Conservation (phyloP, 2,329 filamentous ascomycete genomes). For the Ophiosphaerella herpotricha region DNA sequence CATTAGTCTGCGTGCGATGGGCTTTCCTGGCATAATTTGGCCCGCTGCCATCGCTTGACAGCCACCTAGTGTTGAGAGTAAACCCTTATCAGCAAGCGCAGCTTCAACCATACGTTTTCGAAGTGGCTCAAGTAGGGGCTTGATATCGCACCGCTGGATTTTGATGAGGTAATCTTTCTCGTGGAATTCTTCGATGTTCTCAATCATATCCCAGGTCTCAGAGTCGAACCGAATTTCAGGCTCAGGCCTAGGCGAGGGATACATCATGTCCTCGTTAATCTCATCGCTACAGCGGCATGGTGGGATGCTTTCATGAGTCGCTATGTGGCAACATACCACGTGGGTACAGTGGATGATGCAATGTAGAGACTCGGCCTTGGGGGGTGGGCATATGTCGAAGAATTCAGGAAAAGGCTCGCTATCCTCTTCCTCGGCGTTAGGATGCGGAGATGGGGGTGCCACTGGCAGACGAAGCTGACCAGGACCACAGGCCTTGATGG, state of each 20-base stretch:
- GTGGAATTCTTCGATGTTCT: not conserved
- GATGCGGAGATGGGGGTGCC: constrained; percentile 7
- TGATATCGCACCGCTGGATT: no score
- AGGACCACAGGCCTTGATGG: not conserved
- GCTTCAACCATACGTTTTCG: no score
- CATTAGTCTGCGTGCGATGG: not conserved
- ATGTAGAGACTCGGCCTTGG: not conserved
- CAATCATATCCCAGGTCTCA: not conserved
- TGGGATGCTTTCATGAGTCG: not conserved
- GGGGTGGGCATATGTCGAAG: not conserved
- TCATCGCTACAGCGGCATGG: not conserved
- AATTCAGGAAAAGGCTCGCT: constrained; percentile 8
- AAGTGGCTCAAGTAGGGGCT: no score
- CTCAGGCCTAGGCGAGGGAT: not conserved
- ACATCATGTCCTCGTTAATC: not conserved
- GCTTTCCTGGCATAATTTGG: no score
- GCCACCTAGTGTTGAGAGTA: no score
- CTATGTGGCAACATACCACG: not conserved
- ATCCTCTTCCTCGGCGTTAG: not conserved
- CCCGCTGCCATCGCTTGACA: no score
- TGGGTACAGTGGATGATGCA: constrained; percentile 2
- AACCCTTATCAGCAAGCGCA: no score
- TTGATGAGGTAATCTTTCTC: no score
- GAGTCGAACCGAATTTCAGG: not conserved
- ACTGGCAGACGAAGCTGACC: not conserved